phyloP scores from a whole-genome alignment of 2,329 filamentous ascomycete genomes.

The Dactylellina parvicollis region DNA sequence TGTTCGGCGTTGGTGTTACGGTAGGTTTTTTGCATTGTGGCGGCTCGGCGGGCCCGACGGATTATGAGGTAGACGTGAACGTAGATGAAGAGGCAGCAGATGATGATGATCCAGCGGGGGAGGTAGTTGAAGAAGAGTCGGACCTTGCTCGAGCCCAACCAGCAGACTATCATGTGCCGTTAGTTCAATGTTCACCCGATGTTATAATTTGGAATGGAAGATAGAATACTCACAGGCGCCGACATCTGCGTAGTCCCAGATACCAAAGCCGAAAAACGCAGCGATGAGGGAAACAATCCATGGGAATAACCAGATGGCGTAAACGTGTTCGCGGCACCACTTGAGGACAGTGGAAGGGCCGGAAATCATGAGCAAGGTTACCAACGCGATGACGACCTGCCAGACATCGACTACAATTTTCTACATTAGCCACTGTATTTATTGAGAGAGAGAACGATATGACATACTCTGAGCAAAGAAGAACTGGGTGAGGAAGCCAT shows the following conservation, averaged over 20 bases:
- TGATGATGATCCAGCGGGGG: conserved; percentile 46
- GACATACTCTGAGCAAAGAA: conserved; percentile 46
- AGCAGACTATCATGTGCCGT: conserved; percentile 25
- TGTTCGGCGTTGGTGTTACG: conserved; percentile 5
- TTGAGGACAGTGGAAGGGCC: conserved; percentile 31
- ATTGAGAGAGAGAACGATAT: neutral
- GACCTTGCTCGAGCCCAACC: conserved; percentile 32
- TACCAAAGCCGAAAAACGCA: conserved; percentile 28
- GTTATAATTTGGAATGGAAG: neutral
- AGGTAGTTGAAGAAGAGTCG: conserved; percentile 43
- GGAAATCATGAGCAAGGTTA: conserved; percentile 32
- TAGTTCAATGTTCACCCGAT: neutral
- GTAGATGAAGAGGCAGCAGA: conserved; percentile 27
- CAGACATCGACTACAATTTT: conserved; percentile 37
- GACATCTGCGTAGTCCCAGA: conserved; percentile 37
- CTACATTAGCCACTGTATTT: neutral
- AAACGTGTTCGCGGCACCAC: conserved; percentile 41
- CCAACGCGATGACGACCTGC: conserved; percentile 36
- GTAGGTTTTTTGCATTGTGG: conserved; percentile 32
- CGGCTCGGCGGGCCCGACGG: conserved; percentile 14
- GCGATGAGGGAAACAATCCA: conserved; percentile 33
- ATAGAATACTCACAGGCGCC: conserved; percentile 39
- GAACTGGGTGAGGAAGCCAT: conserved; percentile 42
- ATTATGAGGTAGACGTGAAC: conserved; percentile 32
- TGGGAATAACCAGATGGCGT: conserved; percentile 29